These are phyloP conservation scores for Nitzschia sp. DNA, from an alignment of 108 stramenopile species.

Conservation along the genomic window DNA sequence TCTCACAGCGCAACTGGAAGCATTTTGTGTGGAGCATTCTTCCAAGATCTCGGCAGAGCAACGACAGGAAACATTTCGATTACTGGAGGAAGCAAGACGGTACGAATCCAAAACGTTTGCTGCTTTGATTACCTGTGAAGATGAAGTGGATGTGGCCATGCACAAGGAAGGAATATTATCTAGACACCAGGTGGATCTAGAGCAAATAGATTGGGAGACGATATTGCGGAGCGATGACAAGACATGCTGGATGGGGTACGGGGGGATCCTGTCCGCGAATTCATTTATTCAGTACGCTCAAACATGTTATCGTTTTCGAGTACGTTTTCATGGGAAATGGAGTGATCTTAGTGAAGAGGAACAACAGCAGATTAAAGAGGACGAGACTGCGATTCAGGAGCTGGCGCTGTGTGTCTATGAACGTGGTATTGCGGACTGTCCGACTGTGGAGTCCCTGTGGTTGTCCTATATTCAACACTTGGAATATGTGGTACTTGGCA, in stretches of 20 bases:
- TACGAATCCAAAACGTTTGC: conserved; percentile 40
- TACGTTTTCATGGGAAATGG: conserved; percentile 4
- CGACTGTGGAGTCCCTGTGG: conserved; percentile 83
- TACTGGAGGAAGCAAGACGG: conserved; percentile 46
- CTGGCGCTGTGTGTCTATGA: conserved; percentile 58
- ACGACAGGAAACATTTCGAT: neutral
- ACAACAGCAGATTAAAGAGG: conserved; percentile 25
- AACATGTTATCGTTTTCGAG: conserved; percentile 35
- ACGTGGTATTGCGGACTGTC: conserved; percentile 83
- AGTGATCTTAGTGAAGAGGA: conserved; percentile 21
- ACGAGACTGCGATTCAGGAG: conserved; percentile 23
- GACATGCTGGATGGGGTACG: conserved; percentile 63
- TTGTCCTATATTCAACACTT: conserved; percentile 62
- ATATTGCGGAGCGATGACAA: conserved; percentile 33
- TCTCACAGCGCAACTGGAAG: conserved; percentile 21
- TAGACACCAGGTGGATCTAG: conserved; percentile 31
- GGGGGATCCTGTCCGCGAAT: conserved; percentile 50
- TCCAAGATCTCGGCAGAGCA: neutral
- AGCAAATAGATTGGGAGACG: conserved; percentile 29
- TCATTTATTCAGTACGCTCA: conserved; percentile 60
- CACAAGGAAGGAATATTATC: conserved; percentile 48
- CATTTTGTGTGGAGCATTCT: conserved; percentile 28
- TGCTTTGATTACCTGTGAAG: conserved; percentile 50
- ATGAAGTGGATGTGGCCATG: conserved; percentile 79
- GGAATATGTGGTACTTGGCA: neutral